Evolutionary conservation across 2,329 filamentous ascomycete species (phyloP), one percentile per base, ranked within the genome.

Genomic region (Trichophyton rubrum): DNA sequence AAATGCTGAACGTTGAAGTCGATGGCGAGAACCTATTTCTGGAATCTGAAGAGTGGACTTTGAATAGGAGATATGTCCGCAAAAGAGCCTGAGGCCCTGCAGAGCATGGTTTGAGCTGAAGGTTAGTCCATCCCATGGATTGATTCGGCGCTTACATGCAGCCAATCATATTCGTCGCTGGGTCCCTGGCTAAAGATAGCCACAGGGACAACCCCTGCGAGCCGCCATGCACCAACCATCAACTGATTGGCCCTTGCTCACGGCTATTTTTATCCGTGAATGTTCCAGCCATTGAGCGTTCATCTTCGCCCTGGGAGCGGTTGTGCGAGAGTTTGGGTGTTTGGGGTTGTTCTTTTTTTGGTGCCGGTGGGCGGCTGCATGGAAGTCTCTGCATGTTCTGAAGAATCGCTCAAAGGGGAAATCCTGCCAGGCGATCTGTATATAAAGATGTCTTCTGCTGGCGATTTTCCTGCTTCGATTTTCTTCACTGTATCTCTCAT

Each of bases 291-390:
- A 33, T 30, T n/a, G 22, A 33, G 13, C 11, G 13, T 43, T n/a
- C 40, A 43, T n/a, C 2, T 53, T 30, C 13, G 24, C 13, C 22
- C 49, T 53, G 49, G n/a, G 3, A 53, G 49, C 9, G 24, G 7
- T 53, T 15, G 49, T 30, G 22, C n/a, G 49, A 53, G 49, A 43
- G 40, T 43, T 53, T 53, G 27, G 13, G 13, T 53, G 49, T 53
- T 53, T 53, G 11, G 22, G 27, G 49, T 33, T 53, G 49, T 53
- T 53, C 49, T 53, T 53, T 53, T 53, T 53, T 53, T 53, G 49
- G 13, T 27, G 24, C 9, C 3, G 49, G 40, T 53, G 22, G 49
- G 24, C 49, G 49, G 17, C 49, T 53, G 49, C 49, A 53, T 53
- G 49, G 49, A 53, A 53, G 22, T 53, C 20, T 53, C 13, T 53